Evolutionary conservation across 495 filamentous ascomycete species (phyloP), one percentile per base, ranked within the genome.

Genomic region (Penicillium soppii): DNA sequence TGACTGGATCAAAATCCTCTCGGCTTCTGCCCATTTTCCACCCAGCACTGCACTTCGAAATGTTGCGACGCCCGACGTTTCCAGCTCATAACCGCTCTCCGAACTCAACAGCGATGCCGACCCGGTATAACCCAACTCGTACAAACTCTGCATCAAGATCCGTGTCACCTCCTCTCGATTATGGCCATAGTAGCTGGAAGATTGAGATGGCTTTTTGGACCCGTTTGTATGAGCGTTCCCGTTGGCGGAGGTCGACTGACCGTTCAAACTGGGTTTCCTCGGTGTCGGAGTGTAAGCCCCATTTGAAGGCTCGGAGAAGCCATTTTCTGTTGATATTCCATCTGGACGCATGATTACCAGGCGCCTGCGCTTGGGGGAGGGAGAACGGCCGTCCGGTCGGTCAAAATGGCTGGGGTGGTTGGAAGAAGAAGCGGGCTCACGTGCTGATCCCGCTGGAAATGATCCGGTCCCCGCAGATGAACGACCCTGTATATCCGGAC

Each of bases 81-180:
- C 94, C 50, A 99, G 76, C 62, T 91, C 82, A 68, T 82, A 95
- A 5, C 92, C 92, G 59, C 92, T 97, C 69, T 92, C 90, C 46
- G 84, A 74, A 61, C 79, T 84, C 49, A 99, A 74, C 51, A 73
- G 79, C 16, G 80, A 75, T 26, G 95, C 94, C 20, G 92, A 86
- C 5, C 69, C 74, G 47, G 82, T 73, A 66, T 97, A 97, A 2
- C 92, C 94, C 67, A 97, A 69, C 66, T 97, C 94, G 19, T 80
- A 76, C 41, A 99, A 70, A 27, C 90, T 88, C 68, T 99, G 94
- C 58, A 97, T 95, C 54, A 97, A 68, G 44, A 99, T 88, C 43
- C 94, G 79, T 6, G 94, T 94, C 9, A 97, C 86, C 70, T 99
- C 92, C 73, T 95, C 92, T 62, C 91, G 85, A 65, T 92, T 85